Evolutionary conservation across 352 stramenopile genomes (phyloP), one percentile per base, ranked within the genome.

Genomic region (Saprolegnia diclina): DNA sequence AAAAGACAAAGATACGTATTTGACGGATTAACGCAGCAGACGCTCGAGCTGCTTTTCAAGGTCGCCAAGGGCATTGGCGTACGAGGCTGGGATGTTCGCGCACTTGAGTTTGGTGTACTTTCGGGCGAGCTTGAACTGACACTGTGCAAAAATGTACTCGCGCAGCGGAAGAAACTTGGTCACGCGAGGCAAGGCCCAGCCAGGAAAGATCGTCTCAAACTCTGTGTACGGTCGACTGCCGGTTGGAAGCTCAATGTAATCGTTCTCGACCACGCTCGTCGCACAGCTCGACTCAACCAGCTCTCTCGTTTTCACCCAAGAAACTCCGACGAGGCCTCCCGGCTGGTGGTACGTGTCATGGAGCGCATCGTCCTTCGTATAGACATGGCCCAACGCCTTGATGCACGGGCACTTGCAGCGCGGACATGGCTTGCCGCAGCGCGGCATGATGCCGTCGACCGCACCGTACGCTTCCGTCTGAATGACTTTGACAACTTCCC

Each of bases 101-200:
- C 52, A 59, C 19, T 26, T 24, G 24, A 16, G 24, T 9, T n/a
- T 26, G 13, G 4, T 40, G 35, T 59, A 24, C 13, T 24, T 16
- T 59, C 19, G 11, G 13, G 13, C n/a, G 35, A 59, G 52, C 35
- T 59, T 18, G 35, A 7, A 14, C 32, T 57, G 52, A 16, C 16
- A 57, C 22, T 38, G 9, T 38, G 52, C 52, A 1, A 59, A 59
- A 9, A 59, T 59, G 52, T 59, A 59, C 35, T 59, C 52, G 35
- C 52, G 52, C 35, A 59, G n/a, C 35, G 52, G 52, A 16, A 59
- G 52, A 16, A 16, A n/a, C 19, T 40, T 16, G 11, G 24, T 35
- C 24, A 59, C 35, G 19, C 11, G 11, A 3, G 52, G 52, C 52
- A 59, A 24, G 11, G 52, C 52, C 52, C 52, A 59, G 16, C 11